Evolutionary conservation across 768 basidiomycete genomes (phyloP), one percentile per base, ranked within the genome.

Genomic region (Exidia glandulosa): DNA sequence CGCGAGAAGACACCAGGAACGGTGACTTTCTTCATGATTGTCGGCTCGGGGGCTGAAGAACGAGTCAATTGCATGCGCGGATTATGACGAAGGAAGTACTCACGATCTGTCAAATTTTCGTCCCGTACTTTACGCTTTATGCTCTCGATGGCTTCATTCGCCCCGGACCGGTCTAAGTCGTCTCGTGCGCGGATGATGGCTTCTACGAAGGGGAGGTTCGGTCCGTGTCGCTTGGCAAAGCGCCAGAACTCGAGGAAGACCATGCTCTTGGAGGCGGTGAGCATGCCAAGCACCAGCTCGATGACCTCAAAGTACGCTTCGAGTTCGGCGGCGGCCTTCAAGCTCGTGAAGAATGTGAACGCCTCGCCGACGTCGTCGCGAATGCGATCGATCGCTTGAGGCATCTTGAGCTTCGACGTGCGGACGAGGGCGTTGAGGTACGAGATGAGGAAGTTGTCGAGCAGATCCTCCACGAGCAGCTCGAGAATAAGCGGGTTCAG

Each of bases 211-310:
- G 84, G 79, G 45, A 96, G 79, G 65, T 94, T 94, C 29, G 95
- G 93, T 3, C 96, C 96, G 71, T 95, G 88, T 27, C 87, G 84
- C 67, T 90, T 90, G 19, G 94, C 94, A 71, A 99, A 98, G 3
- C 83, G 77, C 86, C 90, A 96, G 72, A 88, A 96, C 12, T 94
- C 94, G 59, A 98, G 75, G 77, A 95, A 95, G 2, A 87, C 86
- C 72, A 97, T 82, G 62, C 88, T 87, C 74, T 88, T 88, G 45
- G 88, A 90, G 1, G 94, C 90, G 61, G 90, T 86, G 33, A 96
- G 74, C 69, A 97, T 79, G 3, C 84, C 78, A 27, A 92, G 76
- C 37, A 93, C 81, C 77, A 86, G 77, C 70, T 97, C 92, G 59
- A 97, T 72, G 34, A 97, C 84, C 67, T 92, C 88, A 63, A 99